Evolutionary conservation across 257 asterid genomes (phyloP), one percentile per base, ranked within the genome.

Genomic region (Salvia splendens): DNA sequence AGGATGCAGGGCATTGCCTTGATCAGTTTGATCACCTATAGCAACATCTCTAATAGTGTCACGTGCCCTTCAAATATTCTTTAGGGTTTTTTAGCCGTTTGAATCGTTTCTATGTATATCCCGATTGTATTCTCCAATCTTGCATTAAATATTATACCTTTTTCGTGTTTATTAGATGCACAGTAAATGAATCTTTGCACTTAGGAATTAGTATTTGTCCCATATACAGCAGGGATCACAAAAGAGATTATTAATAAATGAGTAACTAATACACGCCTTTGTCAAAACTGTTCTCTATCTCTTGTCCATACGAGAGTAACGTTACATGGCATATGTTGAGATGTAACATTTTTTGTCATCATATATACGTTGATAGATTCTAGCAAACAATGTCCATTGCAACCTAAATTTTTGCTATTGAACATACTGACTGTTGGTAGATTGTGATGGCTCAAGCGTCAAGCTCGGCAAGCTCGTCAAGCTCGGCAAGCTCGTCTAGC

Each of bases 161-260:
- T 66, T 40, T 9, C 10, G 42, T 47, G 47, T 66, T 52, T 50
- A 14, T 14, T 12, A 12, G n/a, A 59, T 11, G 3, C 49, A 17
- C 14, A 40, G 36, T 62, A 61, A 49, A 48, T 67, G 45, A 48
- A 36, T 54, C 16, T 36, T 24, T 59, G 41, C 45, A 8, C 59
- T 15, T n/a, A n/a, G n/a, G n/a, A n/a, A n/a, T n/a, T n/a, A n/a
- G n/a, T n/a, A n/a, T n/a, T n/a, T n/a, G n/a, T n/a, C n/a, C n/a
- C n/a, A n/a, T n/a, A n/a, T n/a, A n/a, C n/a, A n/a, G n/a, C n/a
- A n/a, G n/a, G n/a, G n/a, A n/a, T n/a, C n/a, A n/a, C n/a, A n/a
- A n/a, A n/a, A n/a, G 61, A 71, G 59, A 72, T 41, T 46, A n/a
- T n/a, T 28, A 50, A 61, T 68, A 59, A n/a, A 68, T 48, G 64